A percentile compares a stretch with the other conserved stretches of the same genome.
Evolutionary conservation across 345 rosid genomes (phyloP).

Genomic region (Lepidium didymum): DNA sequence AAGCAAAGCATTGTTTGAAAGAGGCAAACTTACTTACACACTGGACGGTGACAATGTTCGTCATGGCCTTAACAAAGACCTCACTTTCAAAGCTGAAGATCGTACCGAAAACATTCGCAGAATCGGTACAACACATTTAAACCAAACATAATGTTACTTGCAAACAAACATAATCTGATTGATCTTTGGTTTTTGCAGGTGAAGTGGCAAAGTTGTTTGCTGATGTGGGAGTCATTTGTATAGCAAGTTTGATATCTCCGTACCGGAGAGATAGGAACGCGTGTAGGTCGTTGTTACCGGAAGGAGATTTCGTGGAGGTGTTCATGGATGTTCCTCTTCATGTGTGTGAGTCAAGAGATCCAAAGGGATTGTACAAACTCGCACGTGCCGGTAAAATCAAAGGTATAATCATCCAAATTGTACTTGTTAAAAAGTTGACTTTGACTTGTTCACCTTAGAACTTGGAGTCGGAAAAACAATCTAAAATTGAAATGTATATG

Average conservation of each 20-base stretch:
- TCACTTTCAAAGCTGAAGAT: constrained; percentile 60
- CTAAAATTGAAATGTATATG: too few species aligned
- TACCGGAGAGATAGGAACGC: constrained; percentile 64
- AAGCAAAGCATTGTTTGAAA: constrained; percentile 44
- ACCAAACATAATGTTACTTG: not conserved
- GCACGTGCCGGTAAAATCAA: constrained; percentile 87
- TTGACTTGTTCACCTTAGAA: not conserved
- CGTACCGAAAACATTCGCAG: constrained; percentile 73
- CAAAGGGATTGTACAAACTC: constrained; percentile 81
- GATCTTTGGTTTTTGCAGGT: constrained; percentile 33
- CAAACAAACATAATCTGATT: not conserved
- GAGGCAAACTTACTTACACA: constrained; percentile 65
- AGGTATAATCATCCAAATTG: constrained; percentile 28
- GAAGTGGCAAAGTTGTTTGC: constrained; percentile 86
- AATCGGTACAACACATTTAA: constrained; percentile 35
- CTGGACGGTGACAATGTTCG: constrained; percentile 83
- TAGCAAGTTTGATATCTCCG: constrained; percentile 85
- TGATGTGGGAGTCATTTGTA: constrained; percentile 76
- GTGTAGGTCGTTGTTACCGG: constrained; percentile 62
- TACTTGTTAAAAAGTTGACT: not conserved
- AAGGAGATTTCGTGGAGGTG: constrained; percentile 76
- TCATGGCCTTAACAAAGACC: constrained; percentile 70
- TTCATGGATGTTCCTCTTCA: constrained; percentile 77
- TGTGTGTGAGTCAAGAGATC: constrained; percentile 77
- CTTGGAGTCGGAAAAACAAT: not conserved